phyloP scores from a whole-genome alignment of 768 basidiomycete genomes.

The Panellus pusillus region DNA sequence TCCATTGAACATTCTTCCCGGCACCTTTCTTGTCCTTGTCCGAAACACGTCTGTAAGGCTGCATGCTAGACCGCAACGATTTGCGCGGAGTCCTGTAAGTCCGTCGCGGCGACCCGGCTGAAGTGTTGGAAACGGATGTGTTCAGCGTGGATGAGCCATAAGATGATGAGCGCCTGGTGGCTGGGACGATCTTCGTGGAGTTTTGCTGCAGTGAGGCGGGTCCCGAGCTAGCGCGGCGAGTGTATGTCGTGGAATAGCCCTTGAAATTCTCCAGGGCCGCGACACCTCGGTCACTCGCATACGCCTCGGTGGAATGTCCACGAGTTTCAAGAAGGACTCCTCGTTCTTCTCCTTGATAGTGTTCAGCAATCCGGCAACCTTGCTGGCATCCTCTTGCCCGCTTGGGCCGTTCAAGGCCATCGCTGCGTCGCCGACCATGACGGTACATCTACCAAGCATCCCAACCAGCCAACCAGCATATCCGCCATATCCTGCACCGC shows the following conservation, averaged over 20 bases:
- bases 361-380: constrained; percentile 52
- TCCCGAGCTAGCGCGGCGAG: constrained; percentile 50
- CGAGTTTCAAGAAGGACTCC: constrained; percentile 60
- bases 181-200: constrained; percentile 15
- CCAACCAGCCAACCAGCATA: constrained; percentile 71
- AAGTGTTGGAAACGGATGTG: constrained; percentile 40
- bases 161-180: constrained; percentile 41
- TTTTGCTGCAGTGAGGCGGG: constrained; percentile 43
- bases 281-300: constrained; percentile 40
- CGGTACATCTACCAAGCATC: constrained; percentile 77
- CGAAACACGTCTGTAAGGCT: constrained; percentile 63
- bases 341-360: constrained; percentile 68
- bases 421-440: constrained; percentile 63
- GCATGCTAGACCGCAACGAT: constrained; percentile 67
- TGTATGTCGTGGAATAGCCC: constrained; percentile 50
- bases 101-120: constrained; percentile 56
- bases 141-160: constrained; percentile 29
- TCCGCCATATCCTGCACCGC: constrained; percentile 66
- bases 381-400: constrained; percentile 42
- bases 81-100: constrained; percentile 64
- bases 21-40: constrained; percentile 60
- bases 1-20: constrained; percentile 84
- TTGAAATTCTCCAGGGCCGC: constrained; percentile 49
- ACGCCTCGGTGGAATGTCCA: constrained; percentile 66
- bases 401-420: constrained; percentile 33